Conservation (phyloP, 2,329 filamentous ascomycete species). For the Tolypocladium paradoxum region DNA sequence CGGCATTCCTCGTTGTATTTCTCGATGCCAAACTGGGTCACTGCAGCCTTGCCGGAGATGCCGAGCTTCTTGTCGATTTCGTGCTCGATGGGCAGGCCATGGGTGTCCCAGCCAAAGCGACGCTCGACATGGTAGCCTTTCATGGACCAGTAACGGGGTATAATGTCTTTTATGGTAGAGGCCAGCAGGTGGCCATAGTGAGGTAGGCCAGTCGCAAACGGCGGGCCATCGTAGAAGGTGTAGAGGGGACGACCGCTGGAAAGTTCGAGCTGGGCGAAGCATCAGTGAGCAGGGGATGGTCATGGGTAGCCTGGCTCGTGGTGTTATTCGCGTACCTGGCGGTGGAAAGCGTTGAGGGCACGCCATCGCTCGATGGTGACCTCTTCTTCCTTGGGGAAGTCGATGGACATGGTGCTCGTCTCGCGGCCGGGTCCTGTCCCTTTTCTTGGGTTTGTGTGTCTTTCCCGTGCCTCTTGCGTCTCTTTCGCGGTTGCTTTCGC, state of each 20-base stretch:
- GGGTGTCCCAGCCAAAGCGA: conserved; percentile 89
- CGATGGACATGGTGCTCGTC: conserved; percentile 58
- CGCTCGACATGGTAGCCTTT: conserved; percentile 88
- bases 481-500: neutral
- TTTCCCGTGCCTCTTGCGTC: too few relatives aligned
- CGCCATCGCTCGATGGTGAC: conserved; percentile 75
- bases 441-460: neutral
- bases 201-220: conserved; percentile 61
- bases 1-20: conserved; percentile 89
- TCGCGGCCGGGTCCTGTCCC: neutral
- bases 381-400: conserved; percentile 90
- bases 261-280: conserved; percentile 49
- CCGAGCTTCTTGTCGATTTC: conserved; percentile 96
- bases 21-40: conserved; percentile 73
- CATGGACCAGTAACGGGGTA: conserved; percentile 95
- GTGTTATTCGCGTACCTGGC: conserved; percentile 45
- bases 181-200: conserved; percentile 69
- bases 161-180: conserved; percentile 95
- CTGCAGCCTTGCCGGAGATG: conserved; percentile 78
- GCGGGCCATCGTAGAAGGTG: conserved; percentile 88
- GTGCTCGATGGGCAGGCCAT: conserved; percentile 89
- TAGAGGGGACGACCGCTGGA: conserved; percentile 75
- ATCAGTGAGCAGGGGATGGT: neutral
- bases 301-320: too few relatives aligned
- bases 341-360: conserved; percentile 83